These are phyloP conservation scores for Calocera viscosa DNA, from an alignment of 768 basidiomycete species.

Conservation along the genomic window DNA sequence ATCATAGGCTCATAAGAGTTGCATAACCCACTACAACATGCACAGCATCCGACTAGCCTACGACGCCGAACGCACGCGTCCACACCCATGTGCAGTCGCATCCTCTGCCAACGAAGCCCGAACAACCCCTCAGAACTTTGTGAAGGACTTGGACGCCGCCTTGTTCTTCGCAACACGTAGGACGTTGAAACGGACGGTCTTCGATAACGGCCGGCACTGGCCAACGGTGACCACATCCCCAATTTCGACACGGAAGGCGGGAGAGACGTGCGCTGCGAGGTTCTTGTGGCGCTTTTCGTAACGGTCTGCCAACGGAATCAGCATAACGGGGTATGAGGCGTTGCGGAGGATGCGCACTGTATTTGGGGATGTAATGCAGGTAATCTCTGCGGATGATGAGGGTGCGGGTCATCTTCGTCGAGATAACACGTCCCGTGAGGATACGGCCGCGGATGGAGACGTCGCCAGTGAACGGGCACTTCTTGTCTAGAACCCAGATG, in stretches of 20 bases:
- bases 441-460: slow-evolving; percentile 98
- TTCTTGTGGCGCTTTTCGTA: slow-evolving; percentile 99
- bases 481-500: slow-evolving; percentile 60
- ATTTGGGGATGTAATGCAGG: slow-evolving; percentile 96
- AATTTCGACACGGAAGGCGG: slow-evolving; percentile 94
- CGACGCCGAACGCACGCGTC: not conserved
- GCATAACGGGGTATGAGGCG: not conserved
- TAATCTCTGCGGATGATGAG: slow-evolving; percentile 92
- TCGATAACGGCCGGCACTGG: slow-evolving; percentile 97
- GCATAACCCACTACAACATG: slow-evolving; percentile 9
- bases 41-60: slow-evolving; percentile 5
- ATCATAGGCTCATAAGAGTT: slow-evolving; percentile 7
- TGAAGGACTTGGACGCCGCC: slow-evolving; percentile 79
- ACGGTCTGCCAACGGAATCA: slow-evolving; percentile 51
- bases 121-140: slow-evolving; percentile 60
- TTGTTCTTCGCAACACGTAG: slow-evolving; percentile 89
- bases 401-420: slow-evolving; percentile 99
- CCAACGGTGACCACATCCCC: slow-evolving; percentile 94
- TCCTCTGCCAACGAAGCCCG: not conserved
- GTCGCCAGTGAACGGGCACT: slow-evolving; percentile 96
- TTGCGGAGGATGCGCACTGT: slow-evolving; percentile 49
- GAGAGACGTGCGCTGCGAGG: slow-evolving; percentile 90
- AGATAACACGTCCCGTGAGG: slow-evolving; percentile 92
- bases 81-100: not conserved
- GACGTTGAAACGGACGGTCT: slow-evolving; percentile 99